phyloP scores from a whole-genome alignment of 352 stramenopile genomes.

The Phytophthora pseudosyringae region DNA sequence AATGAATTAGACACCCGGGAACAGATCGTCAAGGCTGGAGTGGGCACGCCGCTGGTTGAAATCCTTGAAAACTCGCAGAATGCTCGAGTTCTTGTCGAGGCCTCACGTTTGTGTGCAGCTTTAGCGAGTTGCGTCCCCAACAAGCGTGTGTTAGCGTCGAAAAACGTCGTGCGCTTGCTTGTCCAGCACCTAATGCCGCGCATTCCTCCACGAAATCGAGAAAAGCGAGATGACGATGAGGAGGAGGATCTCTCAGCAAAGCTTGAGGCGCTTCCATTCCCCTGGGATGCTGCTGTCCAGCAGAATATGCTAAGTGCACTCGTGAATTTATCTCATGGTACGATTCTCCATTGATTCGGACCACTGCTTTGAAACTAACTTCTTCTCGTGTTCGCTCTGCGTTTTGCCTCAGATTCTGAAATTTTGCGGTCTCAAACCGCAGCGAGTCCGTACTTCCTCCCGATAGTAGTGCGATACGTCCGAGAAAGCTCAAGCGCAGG shows the following conservation, averaged over 20 bases:
- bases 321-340: constrained; percentile 74
- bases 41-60: constrained; percentile 48
- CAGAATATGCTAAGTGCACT: constrained; percentile 59
- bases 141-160: constrained; percentile 72
- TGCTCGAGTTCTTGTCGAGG: constrained; percentile 61
- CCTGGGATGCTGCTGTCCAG: constrained; percentile 47
- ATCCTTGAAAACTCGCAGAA: constrained; percentile 60
- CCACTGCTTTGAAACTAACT: not conserved
- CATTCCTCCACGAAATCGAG: constrained; percentile 30
- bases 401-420: constrained; percentile 57
- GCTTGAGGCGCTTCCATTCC: constrained; percentile 49
- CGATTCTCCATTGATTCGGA: constrained; percentile 11
- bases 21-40: constrained; percentile 71
- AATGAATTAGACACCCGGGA: constrained; percentile 42
- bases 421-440: constrained; percentile 76
- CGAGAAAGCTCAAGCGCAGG: constrained; percentile 39
- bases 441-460: constrained; percentile 62
- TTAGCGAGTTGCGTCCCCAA: constrained; percentile 59
- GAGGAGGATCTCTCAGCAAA: constrained; percentile 32
- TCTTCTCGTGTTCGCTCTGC: constrained; percentile 3
- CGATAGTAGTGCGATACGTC: constrained; percentile 57
- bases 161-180: constrained; percentile 62
- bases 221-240: constrained; percentile 24
- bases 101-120: constrained; percentile 59
- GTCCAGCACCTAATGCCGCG: constrained; percentile 46